Evolutionary conservation across 345 rosid species (phyloP), one percentile per base, ranked within the genome.

Genomic region (Populus alba): DNA sequence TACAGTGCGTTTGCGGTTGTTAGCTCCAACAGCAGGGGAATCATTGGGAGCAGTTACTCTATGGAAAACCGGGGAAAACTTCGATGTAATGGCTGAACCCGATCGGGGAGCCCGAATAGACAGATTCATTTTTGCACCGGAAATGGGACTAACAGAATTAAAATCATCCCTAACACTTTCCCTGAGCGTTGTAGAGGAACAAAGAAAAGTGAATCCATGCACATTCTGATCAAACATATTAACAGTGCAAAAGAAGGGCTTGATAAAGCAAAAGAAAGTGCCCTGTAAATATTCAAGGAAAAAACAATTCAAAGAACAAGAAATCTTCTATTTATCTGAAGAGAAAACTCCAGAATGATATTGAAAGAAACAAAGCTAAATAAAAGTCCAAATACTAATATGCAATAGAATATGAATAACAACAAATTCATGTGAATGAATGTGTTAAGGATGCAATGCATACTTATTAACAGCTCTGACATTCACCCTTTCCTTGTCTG

Each of bases 401-500:
- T 27, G 25, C 31, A 25, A 63, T 5, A 70, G 11, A 69, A 23
- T 20, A 73, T 39, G 5, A 72, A 20, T 5, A 31, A 31, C 66
- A 57, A 77, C 17, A 62, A 70, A 63, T 15, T 65, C 17, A 27
- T 13, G 72, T 37, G 57, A 79, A 77, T 18, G 51, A 47, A 33
- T 66, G 62, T 37, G 47, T 45, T 69, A 45, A 66, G 63, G 82
- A 81, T 45, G 38, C 23, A n/a, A 67, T 70, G 80, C 92, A 76
- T 92, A 94, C 99, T 90, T 97, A 85, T 87, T 91, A 81, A 87
- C 82, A 71, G 91, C 85, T 85, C 91, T 97, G 71, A 88, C 75
- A 80, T 89, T 92, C 86, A 81, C 87, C 83, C 92, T 89, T 79
- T 94, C 99, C 84, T 94, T 94, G 70, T 92, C 98, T 25, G 87